phyloP scores from a whole-genome alignment of 2,329 filamentous ascomycete genomes.

The Pseudogymnoascus sp. region DNA sequence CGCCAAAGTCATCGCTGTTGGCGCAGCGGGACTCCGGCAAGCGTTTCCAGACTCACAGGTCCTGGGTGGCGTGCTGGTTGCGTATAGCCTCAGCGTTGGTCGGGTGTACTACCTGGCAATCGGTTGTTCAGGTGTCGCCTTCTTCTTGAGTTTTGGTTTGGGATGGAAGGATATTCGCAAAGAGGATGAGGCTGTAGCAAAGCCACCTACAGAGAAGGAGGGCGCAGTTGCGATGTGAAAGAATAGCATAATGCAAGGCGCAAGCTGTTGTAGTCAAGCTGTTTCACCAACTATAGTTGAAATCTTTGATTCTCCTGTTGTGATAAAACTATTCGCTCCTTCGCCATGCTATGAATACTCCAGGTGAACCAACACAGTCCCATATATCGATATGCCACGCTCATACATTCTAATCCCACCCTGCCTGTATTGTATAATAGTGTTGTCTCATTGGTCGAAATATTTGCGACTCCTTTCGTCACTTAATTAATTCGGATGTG shows the following conservation, averaged over 20 bases:
- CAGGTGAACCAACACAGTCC: too few relatives aligned
- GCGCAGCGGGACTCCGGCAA: conserved; percentile 32
- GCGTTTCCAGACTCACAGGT: conserved; percentile 29
- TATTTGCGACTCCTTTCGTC: background rate
- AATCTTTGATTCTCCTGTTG: too few relatives aligned
- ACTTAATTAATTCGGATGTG: background rate
- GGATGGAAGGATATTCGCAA: conserved; percentile 11
- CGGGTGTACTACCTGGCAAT: background rate
- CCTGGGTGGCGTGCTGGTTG: conserved; percentile 7
- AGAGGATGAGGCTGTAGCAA: too few relatives aligned
- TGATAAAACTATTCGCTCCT: too few relatives aligned
- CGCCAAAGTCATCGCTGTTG: conserved; percentile 32
- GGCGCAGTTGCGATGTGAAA: too few relatives aligned
- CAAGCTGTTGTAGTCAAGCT: too few relatives aligned
- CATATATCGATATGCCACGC: too few relatives aligned
- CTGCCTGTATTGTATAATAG: background rate
- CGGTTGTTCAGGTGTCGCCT: background rate
- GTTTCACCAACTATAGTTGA: too few relatives aligned
- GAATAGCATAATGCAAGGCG: too few relatives aligned
- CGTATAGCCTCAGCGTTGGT: conserved; percentile 17
- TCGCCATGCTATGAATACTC: too few relatives aligned
- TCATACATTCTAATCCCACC: background rate
- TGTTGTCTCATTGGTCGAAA: background rate
- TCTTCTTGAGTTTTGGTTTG: conserved; percentile 8
- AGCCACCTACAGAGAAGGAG: too few relatives aligned